A percentile compares a stretch with the other conserved stretches of the same genome.
Evolutionary conservation across 225 moss, liverwort and hornwort genomes (phyloP).

Genomic region (Neckera pumila): DNA sequence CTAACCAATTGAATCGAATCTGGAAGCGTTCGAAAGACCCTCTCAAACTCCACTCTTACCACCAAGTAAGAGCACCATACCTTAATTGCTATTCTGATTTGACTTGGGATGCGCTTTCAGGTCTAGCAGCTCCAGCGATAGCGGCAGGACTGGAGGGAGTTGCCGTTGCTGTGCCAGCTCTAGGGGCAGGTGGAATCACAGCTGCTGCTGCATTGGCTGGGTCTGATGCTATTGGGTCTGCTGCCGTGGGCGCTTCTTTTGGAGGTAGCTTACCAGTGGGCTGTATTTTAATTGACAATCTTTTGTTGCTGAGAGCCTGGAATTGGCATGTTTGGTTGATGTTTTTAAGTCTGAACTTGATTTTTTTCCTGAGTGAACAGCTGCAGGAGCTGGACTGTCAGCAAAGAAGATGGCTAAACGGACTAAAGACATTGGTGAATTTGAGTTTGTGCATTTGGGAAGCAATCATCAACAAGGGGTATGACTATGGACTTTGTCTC

Average conservation of each 20-base stretch:
- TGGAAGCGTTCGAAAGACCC: background rate
- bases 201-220: conserved; percentile 67
- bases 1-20: background rate
- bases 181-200: conserved; percentile 70
- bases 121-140: conserved; percentile 90
- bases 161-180: conserved; percentile 35
- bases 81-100: background rate
- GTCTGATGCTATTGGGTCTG: conserved; percentile 73
- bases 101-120: conserved; percentile 9
- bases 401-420: conserved; percentile 86
- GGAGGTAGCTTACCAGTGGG: conserved; percentile 32
- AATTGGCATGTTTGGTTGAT: background rate
- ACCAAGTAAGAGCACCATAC: background rate
- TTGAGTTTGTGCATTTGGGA: conserved; percentile 68
- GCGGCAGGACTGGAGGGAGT: conserved; percentile 76
- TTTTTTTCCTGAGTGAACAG: conserved; percentile 13
- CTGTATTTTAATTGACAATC: background rate
- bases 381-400: conserved; percentile 88
- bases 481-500: background rate
- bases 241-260: conserved; percentile 90
- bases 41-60: background rate
- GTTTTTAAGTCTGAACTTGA: background rate
- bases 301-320: background rate
- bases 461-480: conserved; percentile 87
- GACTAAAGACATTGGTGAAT: conserved; percentile 72